Evolutionary conservation across 768 basidiomycete species (phyloP).

Genomic region (Hypsizygus marmoreus): DNA sequence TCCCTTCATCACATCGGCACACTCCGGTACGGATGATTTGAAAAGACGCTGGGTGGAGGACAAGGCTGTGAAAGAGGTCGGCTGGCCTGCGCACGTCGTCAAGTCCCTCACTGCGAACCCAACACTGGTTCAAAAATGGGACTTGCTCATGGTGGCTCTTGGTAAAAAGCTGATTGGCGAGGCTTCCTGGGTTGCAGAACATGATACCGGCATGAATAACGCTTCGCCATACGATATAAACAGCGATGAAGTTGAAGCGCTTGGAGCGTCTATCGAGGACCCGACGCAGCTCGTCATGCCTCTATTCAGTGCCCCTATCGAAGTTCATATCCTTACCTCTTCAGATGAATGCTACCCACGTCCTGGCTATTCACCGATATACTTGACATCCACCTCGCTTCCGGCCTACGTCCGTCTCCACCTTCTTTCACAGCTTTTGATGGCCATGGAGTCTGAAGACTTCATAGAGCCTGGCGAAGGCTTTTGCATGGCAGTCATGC

Average conservation of each 20-base stretch:
- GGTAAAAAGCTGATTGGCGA: constrained; percentile 57
- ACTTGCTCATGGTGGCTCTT: constrained; percentile 54
- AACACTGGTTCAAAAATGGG: constrained; percentile 47
- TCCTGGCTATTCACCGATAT: constrained; percentile 65
- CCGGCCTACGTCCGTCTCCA: constrained; percentile 85
- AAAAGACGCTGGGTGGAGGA: constrained; percentile 81
- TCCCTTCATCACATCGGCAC: constrained; percentile 66
- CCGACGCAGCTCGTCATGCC: constrained; percentile 57
- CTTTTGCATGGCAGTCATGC: constrained; percentile 70
- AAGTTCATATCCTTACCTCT: constrained; percentile 67
- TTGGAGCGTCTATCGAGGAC: constrained; percentile 54
- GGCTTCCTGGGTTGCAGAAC: constrained; percentile 20
- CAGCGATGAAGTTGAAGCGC: constrained; percentile 51
- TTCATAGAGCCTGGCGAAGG: constrained; percentile 71
- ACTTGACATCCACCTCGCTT: constrained; percentile 65
- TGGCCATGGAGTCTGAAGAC: constrained; percentile 50
- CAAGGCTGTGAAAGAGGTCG: constrained; percentile 79
- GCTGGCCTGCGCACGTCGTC: constrained; percentile 76
- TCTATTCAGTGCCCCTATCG: constrained; percentile 62
- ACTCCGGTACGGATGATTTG: constrained; percentile 63
- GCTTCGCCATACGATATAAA: constrained; percentile 35
- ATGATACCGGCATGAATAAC: constrained; percentile 5
- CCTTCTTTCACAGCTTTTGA: constrained; percentile 68
- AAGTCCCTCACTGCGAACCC: constrained; percentile 49
- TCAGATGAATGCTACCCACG: constrained; percentile 42